phyloP scores from a whole-genome alignment of 768 basidiomycete species.

The Leccinum pellstonianum region DNA sequence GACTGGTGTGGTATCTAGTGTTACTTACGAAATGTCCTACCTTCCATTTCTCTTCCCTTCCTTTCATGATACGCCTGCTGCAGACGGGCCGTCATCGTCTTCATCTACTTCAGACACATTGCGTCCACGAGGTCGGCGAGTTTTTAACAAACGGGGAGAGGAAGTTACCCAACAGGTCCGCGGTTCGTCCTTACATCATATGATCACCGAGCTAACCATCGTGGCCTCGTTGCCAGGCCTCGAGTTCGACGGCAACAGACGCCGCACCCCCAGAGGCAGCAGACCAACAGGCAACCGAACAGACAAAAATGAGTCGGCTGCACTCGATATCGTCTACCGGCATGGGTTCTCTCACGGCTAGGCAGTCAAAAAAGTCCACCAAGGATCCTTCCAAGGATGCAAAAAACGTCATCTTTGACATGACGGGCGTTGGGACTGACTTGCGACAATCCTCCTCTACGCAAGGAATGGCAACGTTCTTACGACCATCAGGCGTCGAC shows the following conservation, averaged over 20 bases:
- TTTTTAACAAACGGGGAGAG: constrained; percentile 49
- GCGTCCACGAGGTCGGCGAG: constrained; percentile 48
- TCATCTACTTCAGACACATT: constrained; percentile 21
- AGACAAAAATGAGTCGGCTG: constrained; percentile 15
- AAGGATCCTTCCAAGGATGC: constrained; percentile 39
- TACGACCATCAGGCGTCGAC: constrained; percentile 26
- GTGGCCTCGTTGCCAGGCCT: constrained; percentile 20
- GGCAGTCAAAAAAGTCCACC: constrained; percentile 17
- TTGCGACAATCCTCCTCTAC: constrained; percentile 35
- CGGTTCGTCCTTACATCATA: constrained; percentile 21
- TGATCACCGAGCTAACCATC: constrained; percentile 15
- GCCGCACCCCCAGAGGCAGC: constrained; percentile 5
- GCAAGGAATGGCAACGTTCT: constrained; percentile 11
- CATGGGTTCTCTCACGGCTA: constrained; percentile 6
- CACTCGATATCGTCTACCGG: constrained; percentile 26
- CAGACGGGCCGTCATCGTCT: constrained; percentile 21
- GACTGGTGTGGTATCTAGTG: constrained; percentile 20
- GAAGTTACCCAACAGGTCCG: constrained; percentile 38
- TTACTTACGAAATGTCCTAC: constrained; percentile 61
- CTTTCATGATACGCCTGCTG: constrained; percentile 25
- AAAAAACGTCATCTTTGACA: constrained; percentile 46
- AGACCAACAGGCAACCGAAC: constrained; percentile 25
- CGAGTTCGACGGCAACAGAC: constrained; percentile 10
- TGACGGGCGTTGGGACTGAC: constrained; percentile 48
- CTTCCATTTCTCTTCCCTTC: constrained; percentile 62